Evolutionary conservation across 257 asterid species (phyloP), one percentile per base, ranked within the genome.

Genomic region (Solanum sparsipilum): DNA sequence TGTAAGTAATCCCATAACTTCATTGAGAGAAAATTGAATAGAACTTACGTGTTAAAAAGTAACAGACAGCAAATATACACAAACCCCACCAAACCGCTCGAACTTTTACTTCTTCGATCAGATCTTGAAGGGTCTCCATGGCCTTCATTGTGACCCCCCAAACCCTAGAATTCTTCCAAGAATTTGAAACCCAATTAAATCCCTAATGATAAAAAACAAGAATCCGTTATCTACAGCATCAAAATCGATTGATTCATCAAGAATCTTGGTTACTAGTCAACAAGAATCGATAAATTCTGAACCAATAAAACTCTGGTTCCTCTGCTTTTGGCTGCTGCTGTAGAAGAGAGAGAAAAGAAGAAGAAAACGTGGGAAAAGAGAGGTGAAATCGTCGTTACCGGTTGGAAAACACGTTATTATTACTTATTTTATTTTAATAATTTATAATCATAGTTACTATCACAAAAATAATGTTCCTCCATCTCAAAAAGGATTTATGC

Each of bases 21-120:
- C 29, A 34, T 72, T 8, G 27, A 34, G 13, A 72, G 73, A 18
- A 56, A 44, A 71, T 21, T 3, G 56, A 38, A 29, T 71, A 86
- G 21, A 88, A 87, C 99, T 95, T 92, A 97, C 99, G 95, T 29
- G 99, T 93, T 86, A 97, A 89, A 93, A 96, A 93, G 94, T 97
- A 97, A 86, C 98, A 93, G 79, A 96, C 91, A 36, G 92, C 92
- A 90, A 96, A 97, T 90, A 95, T 94, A 90, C 96, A 96, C 85
- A 97, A 92, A 87, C 94, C 91, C 99, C 99, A 97, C 98, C 98
- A 97, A 89, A 96, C 96, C 82, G 97, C 93, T 48, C 99, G 98
- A 91, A 94, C 92, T 94, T 97, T 97, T 83, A 98, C 98, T 93
- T 97, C 99, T 90, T 97, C 98, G 88, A 97, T 95, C 90, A 97